These are phyloP conservation scores for Barnettozyma botsteinii DNA, from an alignment of 805 yeast species.

Conservation along the genomic window DNA sequence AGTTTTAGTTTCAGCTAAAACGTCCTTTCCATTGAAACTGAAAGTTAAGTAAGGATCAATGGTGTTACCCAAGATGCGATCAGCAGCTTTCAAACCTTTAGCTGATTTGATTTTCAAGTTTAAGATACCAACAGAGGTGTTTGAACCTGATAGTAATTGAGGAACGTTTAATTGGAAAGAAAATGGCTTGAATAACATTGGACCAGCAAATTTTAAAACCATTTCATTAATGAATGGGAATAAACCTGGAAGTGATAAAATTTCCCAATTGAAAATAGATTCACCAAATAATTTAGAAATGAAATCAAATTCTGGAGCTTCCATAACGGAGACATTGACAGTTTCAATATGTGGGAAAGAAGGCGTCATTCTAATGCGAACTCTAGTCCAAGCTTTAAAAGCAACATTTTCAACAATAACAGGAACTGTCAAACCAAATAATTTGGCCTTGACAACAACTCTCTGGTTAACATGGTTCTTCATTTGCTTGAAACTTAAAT, in stretches of 20 bases:
- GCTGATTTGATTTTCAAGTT: constrained; percentile 66
- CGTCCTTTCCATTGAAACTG: constrained; percentile 48
- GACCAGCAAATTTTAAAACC: constrained; percentile 83
- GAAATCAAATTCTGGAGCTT: constrained; percentile 87
- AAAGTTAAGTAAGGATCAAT: constrained; percentile 85
- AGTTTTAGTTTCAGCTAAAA: constrained; percentile 62
- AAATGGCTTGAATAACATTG: constrained; percentile 82
- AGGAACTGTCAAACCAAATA: constrained; percentile 83
- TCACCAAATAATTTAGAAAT: constrained; percentile 70
- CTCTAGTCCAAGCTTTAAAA: constrained; percentile 66
- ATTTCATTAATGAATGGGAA: constrained; percentile 76
- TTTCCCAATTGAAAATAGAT: constrained; percentile 79
- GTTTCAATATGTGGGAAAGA: constrained; percentile 93
- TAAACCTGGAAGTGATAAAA: constrained; percentile 82
- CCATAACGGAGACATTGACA: constrained; percentile 75
- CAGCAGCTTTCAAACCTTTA: constrained; percentile 60
- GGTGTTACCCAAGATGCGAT: constrained; percentile 61
- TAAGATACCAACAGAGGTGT: constrained; percentile 83
- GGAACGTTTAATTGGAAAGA: constrained; percentile 91
- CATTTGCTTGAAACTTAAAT: constrained; percentile 77
- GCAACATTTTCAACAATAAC: constrained; percentile 75
- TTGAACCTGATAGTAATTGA: constrained; percentile 82
- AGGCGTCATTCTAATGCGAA: constrained; percentile 84
- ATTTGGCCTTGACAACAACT: constrained; percentile 64
- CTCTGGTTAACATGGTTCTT: constrained; percentile 81